Conservation (phyloP, 257 asterid species). For the Ligustrum vulgare region DNA sequence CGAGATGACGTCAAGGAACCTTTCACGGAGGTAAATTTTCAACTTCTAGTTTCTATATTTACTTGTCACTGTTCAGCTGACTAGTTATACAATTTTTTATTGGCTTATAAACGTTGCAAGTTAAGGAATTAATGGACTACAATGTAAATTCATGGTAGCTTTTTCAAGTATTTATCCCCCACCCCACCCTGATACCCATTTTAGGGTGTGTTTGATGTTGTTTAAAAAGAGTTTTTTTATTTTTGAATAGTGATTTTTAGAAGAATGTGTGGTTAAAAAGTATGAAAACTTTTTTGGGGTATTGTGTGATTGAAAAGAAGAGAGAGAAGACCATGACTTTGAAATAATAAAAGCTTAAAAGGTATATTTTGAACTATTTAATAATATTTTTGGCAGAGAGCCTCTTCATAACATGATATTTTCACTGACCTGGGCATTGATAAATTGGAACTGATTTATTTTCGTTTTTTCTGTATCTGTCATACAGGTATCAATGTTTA, state of each 20-base stretch:
- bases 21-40: constrained; percentile 79
- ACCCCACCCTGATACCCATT: neutral
- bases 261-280: no score
- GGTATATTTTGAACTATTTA: neutral
- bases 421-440: neutral
- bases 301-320: no score
- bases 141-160: constrained; percentile 12
- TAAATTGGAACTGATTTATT: constrained; percentile 18
- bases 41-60: neutral
- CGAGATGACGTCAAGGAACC: constrained; percentile 93
- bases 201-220: no score
- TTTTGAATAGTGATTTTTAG: no score
- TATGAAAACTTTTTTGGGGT: no score
- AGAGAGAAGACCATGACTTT: no score
- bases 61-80: constrained; percentile 11
- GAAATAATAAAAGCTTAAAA: no score
- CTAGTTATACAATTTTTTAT: neutral
- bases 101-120: neutral
- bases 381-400: constrained; percentile 5
- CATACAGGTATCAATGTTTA: constrained; percentile 78
- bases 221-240: no score
- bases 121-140: neutral
- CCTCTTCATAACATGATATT: constrained; percentile 9
- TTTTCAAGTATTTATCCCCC: neutral
- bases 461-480: constrained; percentile 13